Evolutionary conservation across 805 yeast genomes (phyloP).

Genomic region (Vanderwaltozyma polyspora): DNA sequence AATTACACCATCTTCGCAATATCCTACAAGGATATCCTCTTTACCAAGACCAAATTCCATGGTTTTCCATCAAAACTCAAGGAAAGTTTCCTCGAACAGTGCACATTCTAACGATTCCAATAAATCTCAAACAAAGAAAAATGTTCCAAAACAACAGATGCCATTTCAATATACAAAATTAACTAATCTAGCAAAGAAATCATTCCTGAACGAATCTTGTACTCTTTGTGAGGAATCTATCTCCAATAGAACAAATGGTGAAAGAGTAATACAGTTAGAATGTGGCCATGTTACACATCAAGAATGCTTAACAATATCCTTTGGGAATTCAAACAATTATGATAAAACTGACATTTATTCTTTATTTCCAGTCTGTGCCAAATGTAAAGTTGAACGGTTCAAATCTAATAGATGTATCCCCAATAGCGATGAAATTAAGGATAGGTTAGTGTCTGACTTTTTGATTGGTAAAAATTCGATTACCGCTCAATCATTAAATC

Average conservation of each 20-base stretch:
- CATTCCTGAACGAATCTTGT: conserved; percentile 20
- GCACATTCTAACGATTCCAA: not conserved
- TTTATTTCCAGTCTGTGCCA: conserved; percentile 20
- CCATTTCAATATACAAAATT: conserved; percentile 10
- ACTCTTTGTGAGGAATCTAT: conserved; percentile 42
- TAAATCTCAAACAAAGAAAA: not conserved
- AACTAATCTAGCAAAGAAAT: conserved; percentile 12
- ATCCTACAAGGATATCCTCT: conserved; percentile 20
- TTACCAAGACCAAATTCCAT: conserved; percentile 19
- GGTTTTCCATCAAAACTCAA: not conserved
- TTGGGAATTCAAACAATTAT: conserved; percentile 16
- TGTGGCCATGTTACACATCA: conserved; percentile 52
- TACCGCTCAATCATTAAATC: not conserved
- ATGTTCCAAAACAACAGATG: conserved; percentile 7
- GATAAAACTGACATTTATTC: conserved; percentile 10
- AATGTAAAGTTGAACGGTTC: conserved; percentile 10
- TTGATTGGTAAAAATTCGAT: conserved; percentile 6
- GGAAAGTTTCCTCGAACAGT: not conserved
- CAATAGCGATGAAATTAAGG: conserved; percentile 17
- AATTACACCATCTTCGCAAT: conserved; percentile 5
- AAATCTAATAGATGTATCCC: conserved; percentile 19
- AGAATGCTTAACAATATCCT: conserved; percentile 39
- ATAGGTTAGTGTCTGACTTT: conserved; percentile 19
- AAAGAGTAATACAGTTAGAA: conserved; percentile 35
- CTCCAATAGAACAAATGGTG: conserved; percentile 34